These are phyloP conservation scores for Neurospora discreta DNA, from an alignment of 495 filamentous ascomycete species.

Conservation along the genomic window DNA sequence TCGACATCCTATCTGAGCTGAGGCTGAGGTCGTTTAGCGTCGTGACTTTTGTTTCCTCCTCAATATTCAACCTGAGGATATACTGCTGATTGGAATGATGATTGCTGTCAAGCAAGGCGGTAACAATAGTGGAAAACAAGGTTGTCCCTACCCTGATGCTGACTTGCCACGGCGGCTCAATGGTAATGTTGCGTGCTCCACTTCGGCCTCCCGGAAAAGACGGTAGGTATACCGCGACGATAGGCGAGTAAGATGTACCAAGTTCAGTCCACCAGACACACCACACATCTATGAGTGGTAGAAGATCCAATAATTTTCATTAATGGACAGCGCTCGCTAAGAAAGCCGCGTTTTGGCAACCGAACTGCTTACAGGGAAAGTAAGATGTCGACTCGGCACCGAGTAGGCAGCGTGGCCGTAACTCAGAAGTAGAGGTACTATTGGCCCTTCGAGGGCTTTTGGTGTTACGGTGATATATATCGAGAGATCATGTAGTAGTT, in stretches of 20 bases:
- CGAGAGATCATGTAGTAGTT: neutral
- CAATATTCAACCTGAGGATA: neutral
- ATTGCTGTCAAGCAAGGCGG: conserved; percentile 8
- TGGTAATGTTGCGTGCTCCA: neutral
- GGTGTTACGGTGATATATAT: neutral
- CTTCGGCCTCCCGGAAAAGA: neutral
- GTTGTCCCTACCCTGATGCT: no score
- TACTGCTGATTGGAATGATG: conserved; percentile 7
- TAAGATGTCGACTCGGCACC: neutral
- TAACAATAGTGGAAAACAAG: conserved; percentile 9
- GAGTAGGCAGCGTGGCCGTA: neutral
- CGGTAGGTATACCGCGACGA: neutral
- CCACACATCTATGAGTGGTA: neutral
- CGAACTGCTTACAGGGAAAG: neutral
- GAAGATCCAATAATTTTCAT: neutral
- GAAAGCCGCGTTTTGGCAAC: neutral
- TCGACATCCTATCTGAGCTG: neutral
- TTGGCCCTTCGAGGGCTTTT: neutral
- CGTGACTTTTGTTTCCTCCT: conserved; percentile 6
- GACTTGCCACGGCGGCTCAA: neutral
- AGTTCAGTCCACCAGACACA: neutral
- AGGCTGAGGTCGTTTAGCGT: conserved; percentile 13
- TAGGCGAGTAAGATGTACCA: neutral
- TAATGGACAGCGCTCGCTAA: neutral
- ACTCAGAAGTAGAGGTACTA: neutral